A percentile compares a stretch with the other conserved stretches of the same genome.
Evolutionary conservation across 306 rosid genomes (phyloP).

Genomic region (Cicer arietinum): DNA sequence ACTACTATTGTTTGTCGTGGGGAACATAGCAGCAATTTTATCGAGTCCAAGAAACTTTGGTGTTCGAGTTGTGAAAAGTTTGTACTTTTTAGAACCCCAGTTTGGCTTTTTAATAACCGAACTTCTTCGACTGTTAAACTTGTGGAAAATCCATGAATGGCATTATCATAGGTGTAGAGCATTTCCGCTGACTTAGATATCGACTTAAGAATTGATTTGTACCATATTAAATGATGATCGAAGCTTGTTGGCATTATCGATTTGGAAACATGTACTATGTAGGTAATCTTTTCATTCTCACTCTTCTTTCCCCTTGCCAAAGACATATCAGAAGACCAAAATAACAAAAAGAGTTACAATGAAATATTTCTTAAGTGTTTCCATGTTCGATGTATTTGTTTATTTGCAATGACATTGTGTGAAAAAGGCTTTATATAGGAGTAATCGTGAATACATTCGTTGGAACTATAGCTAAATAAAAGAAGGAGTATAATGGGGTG

Average conservation of each 20-base stretch:
- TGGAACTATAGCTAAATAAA: too few relatives aligned
- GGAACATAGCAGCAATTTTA: conserved; percentile 33
- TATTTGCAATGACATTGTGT: neutral
- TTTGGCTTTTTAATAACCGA: conserved; percentile 42
- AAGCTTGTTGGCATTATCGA: conserved; percentile 70
- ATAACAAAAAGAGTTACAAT: conserved; percentile 24
- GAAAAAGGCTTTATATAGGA: neutral
- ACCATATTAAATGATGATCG: conserved; percentile 68
- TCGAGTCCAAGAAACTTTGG: conserved; percentile 81
- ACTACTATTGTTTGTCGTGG: conserved; percentile 39
- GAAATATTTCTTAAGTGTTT: neutral
- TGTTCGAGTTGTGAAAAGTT: conserved; percentile 81
- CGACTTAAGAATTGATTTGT: conserved; percentile 64
- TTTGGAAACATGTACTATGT: conserved; percentile 72
- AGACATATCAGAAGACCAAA: conserved; percentile 36
- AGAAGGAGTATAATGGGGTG: too few relatives aligned
- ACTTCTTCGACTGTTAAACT: conserved; percentile 63
- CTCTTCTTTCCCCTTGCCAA: conserved; percentile 39
- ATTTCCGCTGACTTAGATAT: conserved; percentile 66
- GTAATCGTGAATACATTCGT: too few relatives aligned
- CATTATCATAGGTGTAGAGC: conserved; percentile 68
- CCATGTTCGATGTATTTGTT: conserved; percentile 23
- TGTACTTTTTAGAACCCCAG: conserved; percentile 64
- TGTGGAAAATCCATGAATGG: conserved; percentile 77
- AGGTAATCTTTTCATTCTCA: conserved; percentile 48